These are phyloP conservation scores for Paecilomyces formosus DNA, from an alignment of 2,329 filamentous ascomycete species.

Conservation along the genomic window DNA sequence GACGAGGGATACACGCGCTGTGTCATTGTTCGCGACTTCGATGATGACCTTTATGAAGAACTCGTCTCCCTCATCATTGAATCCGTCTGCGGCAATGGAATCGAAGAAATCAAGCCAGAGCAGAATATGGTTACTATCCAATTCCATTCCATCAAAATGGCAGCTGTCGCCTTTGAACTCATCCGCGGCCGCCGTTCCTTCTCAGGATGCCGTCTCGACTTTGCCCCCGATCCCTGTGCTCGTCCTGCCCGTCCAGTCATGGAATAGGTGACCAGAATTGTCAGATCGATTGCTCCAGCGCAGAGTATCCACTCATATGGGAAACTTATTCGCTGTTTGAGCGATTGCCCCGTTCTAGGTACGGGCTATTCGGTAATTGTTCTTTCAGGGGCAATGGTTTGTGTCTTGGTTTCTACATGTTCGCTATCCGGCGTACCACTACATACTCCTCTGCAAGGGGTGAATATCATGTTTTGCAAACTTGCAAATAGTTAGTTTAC, in stretches of 20 bases:
- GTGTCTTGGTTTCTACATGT: not conserved
- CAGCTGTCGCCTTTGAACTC: constrained; percentile 7
- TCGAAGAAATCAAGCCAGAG: constrained; percentile 11
- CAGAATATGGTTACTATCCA: constrained; percentile 8
- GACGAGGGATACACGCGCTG: constrained; percentile 18
- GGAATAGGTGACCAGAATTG: not conserved
- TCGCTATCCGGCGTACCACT: not conserved
- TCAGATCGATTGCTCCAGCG: not conserved
- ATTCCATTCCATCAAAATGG: constrained; percentile 15
- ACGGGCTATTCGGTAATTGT: not conserved
- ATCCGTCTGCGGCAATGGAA: constrained; percentile 4
- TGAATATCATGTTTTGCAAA: not conserved
- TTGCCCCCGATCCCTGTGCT: constrained; percentile 30
- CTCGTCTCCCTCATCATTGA: constrained; percentile 5
- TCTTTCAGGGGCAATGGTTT: not conserved
- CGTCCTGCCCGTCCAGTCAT: not conserved
- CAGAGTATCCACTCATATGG: not conserved
- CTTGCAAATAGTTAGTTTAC: not conserved
- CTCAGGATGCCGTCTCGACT: constrained; percentile 9
- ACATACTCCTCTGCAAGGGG: not conserved
- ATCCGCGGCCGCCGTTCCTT: constrained; percentile 9
- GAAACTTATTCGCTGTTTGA: not conserved
- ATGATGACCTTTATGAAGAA: constrained; percentile 5
- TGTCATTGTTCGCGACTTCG: constrained; percentile 12
- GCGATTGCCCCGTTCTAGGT: not conserved